Conservation (phyloP, 805 yeast species). For the Myxozyma udenii region DNA sequence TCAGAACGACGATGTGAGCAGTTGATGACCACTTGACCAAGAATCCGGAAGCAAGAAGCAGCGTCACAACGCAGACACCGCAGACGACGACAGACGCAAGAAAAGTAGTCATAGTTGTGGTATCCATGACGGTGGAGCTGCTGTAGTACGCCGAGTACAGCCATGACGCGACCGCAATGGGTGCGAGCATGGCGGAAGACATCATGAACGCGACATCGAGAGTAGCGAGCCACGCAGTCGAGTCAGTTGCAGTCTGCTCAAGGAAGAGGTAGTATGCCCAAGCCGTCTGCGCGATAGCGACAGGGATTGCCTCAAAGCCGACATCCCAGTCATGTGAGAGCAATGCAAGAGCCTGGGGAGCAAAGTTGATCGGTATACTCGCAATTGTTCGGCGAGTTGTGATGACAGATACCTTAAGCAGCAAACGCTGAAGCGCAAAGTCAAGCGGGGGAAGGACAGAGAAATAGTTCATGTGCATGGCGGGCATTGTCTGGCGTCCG, state of each 20-base stretch:
- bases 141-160: conserved; percentile 3
- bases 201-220: conserved; percentile 23
- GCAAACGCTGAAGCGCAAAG: conserved; percentile 15
- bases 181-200: conserved; percentile 8
- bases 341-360: conserved; percentile 21
- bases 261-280: conserved; percentile 21
- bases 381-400: conserved; percentile 12
- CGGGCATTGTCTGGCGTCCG: conserved; percentile 21
- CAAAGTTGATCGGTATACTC: conserved; percentile 15
- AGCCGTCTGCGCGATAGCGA: conserved; percentile 20
- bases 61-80: conserved; percentile 8
- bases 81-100: neutral
- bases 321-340: conserved; percentile 23
- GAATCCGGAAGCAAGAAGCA: conserved; percentile 23
- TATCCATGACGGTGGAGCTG: neutral
- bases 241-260: conserved; percentile 27
- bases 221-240: conserved; percentile 26
- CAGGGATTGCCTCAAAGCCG: conserved; percentile 17
- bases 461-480: conserved; percentile 28
- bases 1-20: conserved; percentile 25
- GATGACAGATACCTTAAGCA: conserved; percentile 13
- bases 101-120: neutral
- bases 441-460: conserved; percentile 28
- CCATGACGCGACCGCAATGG: conserved; percentile 2
- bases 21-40: conserved; percentile 24